Conservation (phyloP, 768 basidiomycete species). For the Leccinum barrowsii region DNA sequence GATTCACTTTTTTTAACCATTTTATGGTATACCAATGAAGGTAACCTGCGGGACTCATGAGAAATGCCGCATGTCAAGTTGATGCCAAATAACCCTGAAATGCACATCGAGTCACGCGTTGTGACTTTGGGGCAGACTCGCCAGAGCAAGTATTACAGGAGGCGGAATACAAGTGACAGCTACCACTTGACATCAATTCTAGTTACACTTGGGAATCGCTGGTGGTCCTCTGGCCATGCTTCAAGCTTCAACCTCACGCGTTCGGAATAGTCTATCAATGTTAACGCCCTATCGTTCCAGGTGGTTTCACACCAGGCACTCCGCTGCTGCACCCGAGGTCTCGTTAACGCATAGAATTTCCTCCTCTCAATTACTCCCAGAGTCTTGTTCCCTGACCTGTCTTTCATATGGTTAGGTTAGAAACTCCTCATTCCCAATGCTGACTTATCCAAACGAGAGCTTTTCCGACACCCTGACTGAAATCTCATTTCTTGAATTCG, state of each 20-base stretch:
- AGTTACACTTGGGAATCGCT: neutral
- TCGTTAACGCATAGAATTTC: neutral
- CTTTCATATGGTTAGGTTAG: constrained; percentile 18
- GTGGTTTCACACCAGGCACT: too few species aligned
- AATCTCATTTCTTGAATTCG: constrained; percentile 25
- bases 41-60: neutral
- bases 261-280: too few species aligned
- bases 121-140: neutral
- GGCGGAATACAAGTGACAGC: neutral
- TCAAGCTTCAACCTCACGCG: too few species aligned
- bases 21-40: neutral
- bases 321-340: too few species aligned
- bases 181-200: neutral
- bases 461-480: constrained; percentile 7
- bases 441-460: constrained; percentile 14
- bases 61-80: neutral
- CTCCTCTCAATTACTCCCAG: constrained; percentile 20
- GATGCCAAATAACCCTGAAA: neutral
- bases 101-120: neutral
- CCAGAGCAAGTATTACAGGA: neutral
- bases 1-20: neutral
- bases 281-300: too few species aligned
- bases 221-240: too few species aligned
- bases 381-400: constrained; percentile 16
- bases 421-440: constrained; percentile 14